A percentile compares a stretch with the other conserved stretches of the same genome.
phyloP scores from a whole-genome alignment of 2,329 filamentous ascomycete species.

The Colletotrichum filicis region DNA sequence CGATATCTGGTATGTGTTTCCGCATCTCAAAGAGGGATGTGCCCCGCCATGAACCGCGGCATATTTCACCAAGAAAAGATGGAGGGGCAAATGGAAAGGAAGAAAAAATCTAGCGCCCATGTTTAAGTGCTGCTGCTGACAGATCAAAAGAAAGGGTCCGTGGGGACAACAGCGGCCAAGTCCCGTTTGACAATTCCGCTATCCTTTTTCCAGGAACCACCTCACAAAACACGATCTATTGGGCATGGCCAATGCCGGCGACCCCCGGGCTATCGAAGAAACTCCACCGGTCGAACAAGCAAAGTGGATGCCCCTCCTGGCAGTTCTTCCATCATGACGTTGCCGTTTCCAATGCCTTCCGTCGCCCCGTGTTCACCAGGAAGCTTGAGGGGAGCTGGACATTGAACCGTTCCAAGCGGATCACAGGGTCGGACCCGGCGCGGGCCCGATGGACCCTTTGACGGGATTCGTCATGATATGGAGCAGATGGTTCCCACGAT shows the following conservation, averaged over 20 bases:
- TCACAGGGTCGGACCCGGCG: constrained; percentile 20
- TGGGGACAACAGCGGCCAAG: not conserved
- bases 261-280: not conserved
- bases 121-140: constrained; percentile 10
- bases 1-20: not conserved
- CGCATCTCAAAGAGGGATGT: not conserved
- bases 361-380: not conserved
- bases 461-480: constrained; percentile 1
- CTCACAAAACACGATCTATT: constrained; percentile 5
- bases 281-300: not conserved
- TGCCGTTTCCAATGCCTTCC: constrained; percentile 20
- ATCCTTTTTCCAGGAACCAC: constrained; percentile 22
- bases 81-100: constrained; percentile 22
- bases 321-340: constrained; percentile 32
- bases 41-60: constrained; percentile 28
- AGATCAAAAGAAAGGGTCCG: not conserved
- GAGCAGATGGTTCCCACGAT: not conserved
- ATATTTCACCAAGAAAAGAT: constrained; percentile 1
- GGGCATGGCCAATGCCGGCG: constrained; percentile 2
- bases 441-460: constrained; percentile 10
- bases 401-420: not conserved
- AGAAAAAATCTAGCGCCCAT: not conserved
- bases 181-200: not conserved
- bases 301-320: constrained; percentile 1
- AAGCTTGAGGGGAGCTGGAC: not conserved